Base-by-base conservation (phyloP, 495 filamentous ascomycete species). In the Cercophora newfieldiana region DNA sequence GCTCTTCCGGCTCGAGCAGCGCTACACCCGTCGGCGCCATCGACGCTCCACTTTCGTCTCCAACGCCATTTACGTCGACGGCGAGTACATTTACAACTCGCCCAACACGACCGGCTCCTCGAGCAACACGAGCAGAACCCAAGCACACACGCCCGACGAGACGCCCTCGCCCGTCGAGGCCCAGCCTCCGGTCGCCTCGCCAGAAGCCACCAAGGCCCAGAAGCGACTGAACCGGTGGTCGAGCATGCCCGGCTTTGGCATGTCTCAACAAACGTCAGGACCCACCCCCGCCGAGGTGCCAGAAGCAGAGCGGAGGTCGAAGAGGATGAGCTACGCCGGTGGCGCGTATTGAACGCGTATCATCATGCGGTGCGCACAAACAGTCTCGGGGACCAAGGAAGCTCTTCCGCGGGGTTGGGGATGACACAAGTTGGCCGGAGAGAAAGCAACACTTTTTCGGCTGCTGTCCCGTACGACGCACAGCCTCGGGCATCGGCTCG, bases 1-100 rank as follows among this genome's bases (percentile, higher is more conserved):
- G 83, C 87, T 97, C 72, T 95, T 93, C 83, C 91, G 91, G 30
- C 88, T 97, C 66, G 93, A 97, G 80, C 90, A 97, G 79, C 87
- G 91, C 54, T 97, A 97, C 81, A 94, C 91, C 33, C 89, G 88
- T 71, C 89, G 91, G 75, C 90, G 91, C 69, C 74, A 84, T 61
- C 88, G 92, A 67, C 92, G 93, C 79, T 92, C 87, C 61, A 93
- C 89, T 65, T 96, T 96, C 78, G 87, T 90, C 75, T 89, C 86
- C 64, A 92, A 91, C 70, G 94, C 91, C 22, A 85, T 89, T 73
- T 97, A 97, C 75, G 89, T 97, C 69, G 90, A 96, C 75, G 92
- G 92, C 75, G 94, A 97, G 79, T 97, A 95, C 80, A 84, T 96
- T 72, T 93, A 90, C 80, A 77, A 80, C 60, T 80, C 78, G 0